Evolutionary conservation across 768 basidiomycete genomes (phyloP), one percentile per base, ranked within the genome.

Genomic region (Rhizopogon sp.): DNA sequence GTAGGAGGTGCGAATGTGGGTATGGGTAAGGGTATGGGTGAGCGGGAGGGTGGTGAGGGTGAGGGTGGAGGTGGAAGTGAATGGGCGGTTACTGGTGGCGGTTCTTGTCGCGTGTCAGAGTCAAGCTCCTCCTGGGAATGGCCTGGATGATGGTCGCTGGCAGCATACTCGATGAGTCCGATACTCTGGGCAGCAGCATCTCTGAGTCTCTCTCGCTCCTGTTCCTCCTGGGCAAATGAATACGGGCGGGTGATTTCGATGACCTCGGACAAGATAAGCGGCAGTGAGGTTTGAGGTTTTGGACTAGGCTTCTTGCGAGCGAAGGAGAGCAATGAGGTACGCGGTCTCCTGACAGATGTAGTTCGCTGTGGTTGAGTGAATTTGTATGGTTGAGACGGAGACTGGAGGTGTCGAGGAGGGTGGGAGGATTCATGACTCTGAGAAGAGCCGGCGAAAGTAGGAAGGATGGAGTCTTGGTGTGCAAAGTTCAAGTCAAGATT

Each of bases 161-260:
- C 8, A 16, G 46, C 7, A 49, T 49, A 49, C 20, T 49, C 47
- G 35, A 37, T 20, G 33, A 90, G 73, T 6, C 90, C 90, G 45
- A 92, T 83, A 11, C 85, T 81, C 62, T 88, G 84, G 0, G 89
- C 90, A 16, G 90, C 90, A 39, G 80, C 83, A 53, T 87, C 85
- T 33, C 88, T 75, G 33, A 92, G 71, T n/a, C 87, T 80, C 58
- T 87, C 81, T 9, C 90, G 80, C 61, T 91, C 89, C 63, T 85
- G 84, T 46, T 80, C 76, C 62, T 91, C 89, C 43, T 75, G 79
- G 58, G 87, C 82, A 59, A 51, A 55, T 61, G 57, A 51, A 63
- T 55, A 70, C 69, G 74, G 8, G 80, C 81, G 45, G 71, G 47
- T 76, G 49, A 91, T 89, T 66, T 91, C 88, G 54, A 91, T 86